Conservation (phyloP, 768 basidiomycete species). For the Dendrothele bispora region DNA sequence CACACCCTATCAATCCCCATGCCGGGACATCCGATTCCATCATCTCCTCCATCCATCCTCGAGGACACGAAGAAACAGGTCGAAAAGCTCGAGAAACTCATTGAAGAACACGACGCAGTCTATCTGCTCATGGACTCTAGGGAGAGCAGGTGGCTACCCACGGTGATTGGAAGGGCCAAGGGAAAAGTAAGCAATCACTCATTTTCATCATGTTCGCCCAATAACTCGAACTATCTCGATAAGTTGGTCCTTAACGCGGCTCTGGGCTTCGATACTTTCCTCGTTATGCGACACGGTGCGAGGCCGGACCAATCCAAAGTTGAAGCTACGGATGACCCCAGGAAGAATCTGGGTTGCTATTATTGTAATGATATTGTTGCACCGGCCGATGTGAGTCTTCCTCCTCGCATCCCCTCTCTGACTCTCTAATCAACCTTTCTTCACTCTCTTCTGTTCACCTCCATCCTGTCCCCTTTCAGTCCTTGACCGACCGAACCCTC, state of each 20-base stretch:
- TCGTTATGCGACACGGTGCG: constrained; percentile 95
- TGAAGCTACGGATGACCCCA: constrained; percentile 21
- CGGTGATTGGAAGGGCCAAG: constrained; percentile 80
- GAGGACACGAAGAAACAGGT: constrained; percentile 69
- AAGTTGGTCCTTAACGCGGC: constrained; percentile 94
- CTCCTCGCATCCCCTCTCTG: constrained; percentile 3
- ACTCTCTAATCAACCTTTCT: neutral
- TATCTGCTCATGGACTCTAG: constrained; percentile 98
- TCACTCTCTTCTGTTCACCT: too few relatives aligned
- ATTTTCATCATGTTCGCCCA: too few relatives aligned
- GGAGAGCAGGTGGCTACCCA: constrained; percentile 96
- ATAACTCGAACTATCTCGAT: neutral
- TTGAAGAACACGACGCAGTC: constrained; percentile 85
- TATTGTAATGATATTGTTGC: constrained; percentile 99
- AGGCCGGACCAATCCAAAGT: constrained; percentile 37
- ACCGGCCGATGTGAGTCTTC: constrained; percentile 76
- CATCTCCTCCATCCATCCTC: constrained; percentile 40
- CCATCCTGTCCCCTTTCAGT: constrained; percentile 18
- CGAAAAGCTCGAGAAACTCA: constrained; percentile 66
- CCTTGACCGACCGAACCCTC: constrained; percentile 82
- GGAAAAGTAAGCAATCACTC: constrained; percentile 59
- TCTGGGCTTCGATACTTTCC: constrained; percentile 91
- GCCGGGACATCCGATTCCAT: constrained; percentile 92
- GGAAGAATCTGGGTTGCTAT: constrained; percentile 79
- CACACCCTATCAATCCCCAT: constrained; percentile 85